These are phyloP conservation scores for Curvularia eragrostidis DNA, from an alignment of 2,329 filamentous ascomycete species.

Conservation along the genomic window DNA sequence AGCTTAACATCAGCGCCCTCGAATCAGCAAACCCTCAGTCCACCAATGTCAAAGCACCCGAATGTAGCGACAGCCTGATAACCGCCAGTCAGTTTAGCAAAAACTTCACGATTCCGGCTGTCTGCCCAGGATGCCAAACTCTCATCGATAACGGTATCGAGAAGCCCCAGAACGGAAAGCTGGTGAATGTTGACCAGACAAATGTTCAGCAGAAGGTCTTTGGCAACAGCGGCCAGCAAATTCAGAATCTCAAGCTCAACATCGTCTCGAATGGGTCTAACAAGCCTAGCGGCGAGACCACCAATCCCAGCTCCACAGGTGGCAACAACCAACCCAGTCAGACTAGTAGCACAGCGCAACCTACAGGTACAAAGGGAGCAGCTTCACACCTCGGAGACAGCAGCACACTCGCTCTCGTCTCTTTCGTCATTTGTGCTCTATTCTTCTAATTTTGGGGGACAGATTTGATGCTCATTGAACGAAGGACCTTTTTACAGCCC, in stretches of 20 bases:
- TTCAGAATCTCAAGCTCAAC: conserved; percentile 69
- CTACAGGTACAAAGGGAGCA: conserved; percentile 27
- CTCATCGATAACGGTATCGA: conserved; percentile 79
- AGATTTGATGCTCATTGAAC: neutral
- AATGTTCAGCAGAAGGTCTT: conserved; percentile 65
- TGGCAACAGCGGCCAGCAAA: conserved; percentile 60
- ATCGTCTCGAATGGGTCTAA: conserved; percentile 62
- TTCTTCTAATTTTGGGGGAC: neutral
- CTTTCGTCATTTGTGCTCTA: conserved; percentile 9
- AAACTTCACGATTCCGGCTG: conserved; percentile 80
- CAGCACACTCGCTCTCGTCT: conserved; percentile 4
- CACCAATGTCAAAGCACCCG: conserved; percentile 63
- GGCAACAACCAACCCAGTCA: conserved; percentile 8
- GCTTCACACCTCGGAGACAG: conserved; percentile 6
- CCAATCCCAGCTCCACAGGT: conserved; percentile 23
- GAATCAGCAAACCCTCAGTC: conserved; percentile 67
- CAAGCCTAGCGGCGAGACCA: conserved; percentile 55
- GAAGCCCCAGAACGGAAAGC: conserved; percentile 61
- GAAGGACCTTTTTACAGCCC: neutral
- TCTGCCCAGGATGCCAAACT: conserved; percentile 69
- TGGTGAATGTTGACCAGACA: conserved; percentile 66
- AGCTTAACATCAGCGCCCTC: conserved; percentile 73
- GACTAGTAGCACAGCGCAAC: conserved; percentile 22
- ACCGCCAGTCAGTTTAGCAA: conserved; percentile 69
- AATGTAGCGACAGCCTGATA: conserved; percentile 73